These are phyloP conservation scores for Microstegium vimineum DNA, from an alignment of 176 grass and related monocot genomes.

Conservation along the genomic window DNA sequence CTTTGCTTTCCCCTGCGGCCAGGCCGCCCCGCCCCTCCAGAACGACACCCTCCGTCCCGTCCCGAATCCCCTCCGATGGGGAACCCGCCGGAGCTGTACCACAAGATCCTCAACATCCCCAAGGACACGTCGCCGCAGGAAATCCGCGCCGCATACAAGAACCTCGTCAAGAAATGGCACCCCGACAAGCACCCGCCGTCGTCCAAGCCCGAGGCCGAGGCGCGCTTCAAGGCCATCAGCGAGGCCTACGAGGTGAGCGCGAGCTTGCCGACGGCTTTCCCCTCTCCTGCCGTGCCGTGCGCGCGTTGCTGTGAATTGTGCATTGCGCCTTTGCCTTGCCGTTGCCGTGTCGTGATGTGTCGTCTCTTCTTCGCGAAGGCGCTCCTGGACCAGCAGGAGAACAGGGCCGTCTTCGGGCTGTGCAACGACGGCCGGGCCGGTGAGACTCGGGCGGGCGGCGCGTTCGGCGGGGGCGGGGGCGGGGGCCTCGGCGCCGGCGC, in stretches of 20 bases:
- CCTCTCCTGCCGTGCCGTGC: neutral
- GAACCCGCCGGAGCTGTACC: slow-evolving; percentile 71
- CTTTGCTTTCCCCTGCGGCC: neutral
- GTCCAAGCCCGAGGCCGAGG: slow-evolving; percentile 85
- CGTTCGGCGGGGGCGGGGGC: neutral
- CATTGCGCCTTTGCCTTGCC: neutral
- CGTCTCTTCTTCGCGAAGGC: slow-evolving; percentile 36
- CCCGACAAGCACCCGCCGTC: slow-evolving; percentile 95
- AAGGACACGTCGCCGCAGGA: slow-evolving; percentile 63
- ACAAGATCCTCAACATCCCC: slow-evolving; percentile 68
- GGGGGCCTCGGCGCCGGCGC: neutral
- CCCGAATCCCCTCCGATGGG: slow-evolving; percentile 46
- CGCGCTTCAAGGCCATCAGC: slow-evolving; percentile 86
- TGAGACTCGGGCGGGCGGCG: neutral
- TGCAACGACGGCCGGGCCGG: slow-evolving; percentile 33
- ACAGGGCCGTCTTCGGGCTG: slow-evolving; percentile 50
- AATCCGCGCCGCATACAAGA: slow-evolving; percentile 78
- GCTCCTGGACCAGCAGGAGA: slow-evolving; percentile 76
- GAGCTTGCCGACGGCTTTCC: neutral
- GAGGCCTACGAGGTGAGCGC: slow-evolving; percentile 81
- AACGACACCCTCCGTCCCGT: neutral
- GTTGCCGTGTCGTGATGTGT: neutral
- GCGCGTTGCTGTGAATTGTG: neutral
- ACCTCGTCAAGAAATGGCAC: slow-evolving; percentile 91
- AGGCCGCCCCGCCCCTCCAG: neutral